These are phyloP conservation scores for Pseudopediastrum boryanum DNA, from an alignment of 139 green algal species.

Conservation along the genomic window DNA sequence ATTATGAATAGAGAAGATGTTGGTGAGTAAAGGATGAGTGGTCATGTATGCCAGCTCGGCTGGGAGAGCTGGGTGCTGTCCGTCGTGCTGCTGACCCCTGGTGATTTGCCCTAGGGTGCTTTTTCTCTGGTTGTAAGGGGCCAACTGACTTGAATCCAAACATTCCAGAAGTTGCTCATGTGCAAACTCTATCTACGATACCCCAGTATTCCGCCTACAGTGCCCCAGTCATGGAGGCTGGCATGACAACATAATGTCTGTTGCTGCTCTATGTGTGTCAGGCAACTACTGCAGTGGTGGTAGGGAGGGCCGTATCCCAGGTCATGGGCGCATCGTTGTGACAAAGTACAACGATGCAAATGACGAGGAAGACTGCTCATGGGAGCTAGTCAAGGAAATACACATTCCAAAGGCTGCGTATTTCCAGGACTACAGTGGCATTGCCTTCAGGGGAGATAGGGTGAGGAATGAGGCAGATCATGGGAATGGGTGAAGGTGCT, in stretches of 20 bases:
- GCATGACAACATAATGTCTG: background rate
- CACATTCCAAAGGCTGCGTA: constrained; percentile 17
- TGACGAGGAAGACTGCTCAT: constrained; percentile 6
- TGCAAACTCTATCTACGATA: background rate
- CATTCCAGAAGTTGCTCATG: background rate
- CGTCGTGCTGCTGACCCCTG: background rate
- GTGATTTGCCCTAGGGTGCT: background rate
- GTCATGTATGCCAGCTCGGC: too few species aligned
- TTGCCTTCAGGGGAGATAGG: constrained; percentile 5
- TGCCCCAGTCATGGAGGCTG: too few species aligned
- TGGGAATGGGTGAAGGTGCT: too few species aligned
- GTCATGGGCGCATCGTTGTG: constrained; percentile 34
- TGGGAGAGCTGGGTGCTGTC: too few species aligned
- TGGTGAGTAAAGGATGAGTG: too few species aligned
- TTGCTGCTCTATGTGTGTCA: background rate
- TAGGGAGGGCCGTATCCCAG: background rate
- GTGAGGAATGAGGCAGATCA: background rate
- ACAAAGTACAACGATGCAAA: background rate
- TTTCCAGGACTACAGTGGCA: constrained; percentile 39
- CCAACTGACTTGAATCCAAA: background rate
- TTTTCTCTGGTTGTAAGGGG: background rate
- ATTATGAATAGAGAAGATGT: too few species aligned
- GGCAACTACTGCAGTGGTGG: constrained; percentile 28
- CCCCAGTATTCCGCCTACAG: background rate
- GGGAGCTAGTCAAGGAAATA: constrained; percentile 35